Conservation (phyloP, 2,329 filamentous ascomycete species). For the Colletotrichum sp. region DNA sequence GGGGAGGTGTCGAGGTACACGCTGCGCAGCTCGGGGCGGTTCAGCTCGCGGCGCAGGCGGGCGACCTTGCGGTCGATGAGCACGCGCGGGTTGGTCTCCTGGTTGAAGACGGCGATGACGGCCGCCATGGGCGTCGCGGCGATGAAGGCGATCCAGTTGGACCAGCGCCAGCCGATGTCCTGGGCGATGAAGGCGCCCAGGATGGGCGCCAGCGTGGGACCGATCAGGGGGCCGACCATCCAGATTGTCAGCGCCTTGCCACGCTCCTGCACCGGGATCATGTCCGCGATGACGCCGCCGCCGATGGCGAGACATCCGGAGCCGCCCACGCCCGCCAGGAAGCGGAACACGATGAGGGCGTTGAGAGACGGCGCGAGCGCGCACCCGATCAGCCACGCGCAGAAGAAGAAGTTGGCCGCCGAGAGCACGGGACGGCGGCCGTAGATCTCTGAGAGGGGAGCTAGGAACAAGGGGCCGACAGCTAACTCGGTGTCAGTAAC, state of each 20-base stretch:
- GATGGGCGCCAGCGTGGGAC: slow-evolving; percentile 51
- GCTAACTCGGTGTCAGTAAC: slow-evolving; percentile 25
- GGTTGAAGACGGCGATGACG: slow-evolving; percentile 44
- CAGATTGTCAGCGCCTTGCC: slow-evolving; percentile 56
- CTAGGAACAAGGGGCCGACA: slow-evolving; percentile 61
- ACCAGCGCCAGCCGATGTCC: slow-evolving; percentile 58
- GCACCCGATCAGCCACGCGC: slow-evolving; percentile 68
- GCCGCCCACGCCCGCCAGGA: slow-evolving; percentile 64
- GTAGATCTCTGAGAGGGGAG: slow-evolving; percentile 68
- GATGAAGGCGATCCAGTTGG: slow-evolving; percentile 59
- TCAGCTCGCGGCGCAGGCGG: slow-evolving; percentile 49
- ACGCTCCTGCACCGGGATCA: slow-evolving; percentile 53
- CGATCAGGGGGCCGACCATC: slow-evolving; percentile 46
- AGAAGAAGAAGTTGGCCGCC: slow-evolving; percentile 63
- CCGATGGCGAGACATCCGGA: slow-evolving; percentile 59
- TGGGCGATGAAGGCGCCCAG: slow-evolving; percentile 55
- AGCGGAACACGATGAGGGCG: slow-evolving; percentile 63
- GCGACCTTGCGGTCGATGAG: slow-evolving; percentile 55
- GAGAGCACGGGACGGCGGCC: slow-evolving; percentile 64
- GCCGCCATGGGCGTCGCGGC: slow-evolving; percentile 37
- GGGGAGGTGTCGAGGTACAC: slow-evolving; percentile 15
- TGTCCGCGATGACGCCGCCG: slow-evolving; percentile 59
- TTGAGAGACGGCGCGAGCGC: slow-evolving; percentile 61
- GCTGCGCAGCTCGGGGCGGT: slow-evolving; percentile 41
- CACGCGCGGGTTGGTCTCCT: slow-evolving; percentile 54